Evolutionary conservation across 1,284 basidiomycete species (phyloP).

Genomic region (Fomitiporia mediterranea): DNA sequence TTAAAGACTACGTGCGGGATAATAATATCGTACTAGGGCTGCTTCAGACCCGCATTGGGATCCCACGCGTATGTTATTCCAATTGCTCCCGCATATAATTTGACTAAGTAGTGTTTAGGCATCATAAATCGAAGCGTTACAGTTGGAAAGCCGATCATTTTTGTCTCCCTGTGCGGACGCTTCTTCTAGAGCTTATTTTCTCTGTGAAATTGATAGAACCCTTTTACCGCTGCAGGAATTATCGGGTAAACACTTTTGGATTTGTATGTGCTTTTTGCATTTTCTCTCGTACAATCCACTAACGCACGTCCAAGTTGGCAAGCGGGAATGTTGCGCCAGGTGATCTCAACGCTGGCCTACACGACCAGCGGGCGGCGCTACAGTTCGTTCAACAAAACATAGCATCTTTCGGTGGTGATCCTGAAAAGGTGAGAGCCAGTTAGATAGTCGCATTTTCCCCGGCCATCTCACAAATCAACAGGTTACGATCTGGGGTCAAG

Average conservation of each 20-base stretch:
- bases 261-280: conserved; percentile 38
- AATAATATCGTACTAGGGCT: conserved; percentile 36
- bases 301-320: conserved; percentile 36
- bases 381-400: conserved; percentile 62
- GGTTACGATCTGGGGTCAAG: conserved; percentile 62
- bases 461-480: conserved; percentile 23
- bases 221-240: conserved; percentile 38
- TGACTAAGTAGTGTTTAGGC: conserved; percentile 30
- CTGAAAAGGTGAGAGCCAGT: conserved; percentile 39
- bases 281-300: background rate
- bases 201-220: background rate
- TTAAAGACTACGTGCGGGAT: background rate
- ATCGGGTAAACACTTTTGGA: conserved; percentile 55
- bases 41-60: conserved; percentile 39
- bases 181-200: background rate
- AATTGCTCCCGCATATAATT: background rate
- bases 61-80: conserved; percentile 39
- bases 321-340: conserved; percentile 42
- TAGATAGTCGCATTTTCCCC: background rate
- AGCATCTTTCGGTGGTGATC: conserved; percentile 59
- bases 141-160: conserved; percentile 47
- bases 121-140: conserved; percentile 44
- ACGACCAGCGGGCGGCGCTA: conserved; percentile 54
- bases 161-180: conserved; percentile 45
- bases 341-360: conserved; percentile 51